These are phyloP conservation scores for Pythium biforme DNA, from an alignment of 352 stramenopile species.

Conservation along the genomic window DNA sequence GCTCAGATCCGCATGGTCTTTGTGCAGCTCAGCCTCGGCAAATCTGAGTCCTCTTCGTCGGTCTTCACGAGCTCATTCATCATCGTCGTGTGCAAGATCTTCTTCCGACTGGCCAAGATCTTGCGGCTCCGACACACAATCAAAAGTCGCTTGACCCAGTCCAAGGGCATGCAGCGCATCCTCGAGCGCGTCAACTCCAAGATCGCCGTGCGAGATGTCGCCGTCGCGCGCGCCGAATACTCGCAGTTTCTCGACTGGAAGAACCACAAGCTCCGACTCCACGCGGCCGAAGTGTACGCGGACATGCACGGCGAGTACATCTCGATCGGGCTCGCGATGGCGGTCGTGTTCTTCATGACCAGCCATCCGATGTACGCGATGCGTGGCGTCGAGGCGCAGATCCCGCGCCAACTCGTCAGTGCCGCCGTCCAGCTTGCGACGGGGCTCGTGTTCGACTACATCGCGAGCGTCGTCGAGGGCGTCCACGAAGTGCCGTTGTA, in stretches of 20 bases:
- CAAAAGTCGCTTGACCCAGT: conserved; percentile 25
- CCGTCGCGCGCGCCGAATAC: conserved; percentile 31
- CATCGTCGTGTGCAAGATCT: conserved; percentile 33
- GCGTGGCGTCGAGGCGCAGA: not conserved
- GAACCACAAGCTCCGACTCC: conserved; percentile 30
- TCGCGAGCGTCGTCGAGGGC: conserved; percentile 36
- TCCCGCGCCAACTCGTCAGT: conserved; percentile 14
- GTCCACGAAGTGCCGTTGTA: conserved; percentile 40
- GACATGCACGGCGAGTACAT: conserved; percentile 56
- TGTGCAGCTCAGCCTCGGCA: conserved; percentile 26
- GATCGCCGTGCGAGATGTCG: conserved; percentile 23
- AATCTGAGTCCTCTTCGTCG: conserved; percentile 12
- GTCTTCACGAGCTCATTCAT: conserved; percentile 23
- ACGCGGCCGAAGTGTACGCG: conserved; percentile 48
- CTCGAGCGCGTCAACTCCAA: conserved; percentile 37
- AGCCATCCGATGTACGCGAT: conserved; percentile 30
- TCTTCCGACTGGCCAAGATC: conserved; percentile 39
- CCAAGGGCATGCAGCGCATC: conserved; percentile 30
- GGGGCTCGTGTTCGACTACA: conserved; percentile 32
- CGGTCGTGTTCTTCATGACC: conserved; percentile 23
- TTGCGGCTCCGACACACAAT: conserved; percentile 27
- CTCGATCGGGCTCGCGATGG: conserved; percentile 35
- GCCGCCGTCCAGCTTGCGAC: conserved; percentile 20
- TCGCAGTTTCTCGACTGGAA: conserved; percentile 43
- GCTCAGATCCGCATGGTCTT: conserved; percentile 38